Evolutionary conservation across 2,329 filamentous ascomycete genomes (phyloP), one percentile per base, ranked within the genome.

Genomic region (Diaporthe amygdali): DNA sequence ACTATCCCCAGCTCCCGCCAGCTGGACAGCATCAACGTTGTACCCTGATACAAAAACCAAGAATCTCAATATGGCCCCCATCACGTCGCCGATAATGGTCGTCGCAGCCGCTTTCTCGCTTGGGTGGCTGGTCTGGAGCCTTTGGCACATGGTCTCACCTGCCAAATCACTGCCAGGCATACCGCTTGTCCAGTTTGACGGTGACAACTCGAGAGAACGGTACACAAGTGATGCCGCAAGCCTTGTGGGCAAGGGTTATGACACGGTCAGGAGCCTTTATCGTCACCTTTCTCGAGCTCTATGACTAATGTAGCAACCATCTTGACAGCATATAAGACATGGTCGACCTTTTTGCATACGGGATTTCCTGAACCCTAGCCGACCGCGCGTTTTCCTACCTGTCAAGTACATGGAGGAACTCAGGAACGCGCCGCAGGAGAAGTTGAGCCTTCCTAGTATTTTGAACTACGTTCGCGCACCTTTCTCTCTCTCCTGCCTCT

Each of bases 121-220:
- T 25, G 25, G 25, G 4, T 51, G 47, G 47, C 47, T 51, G 15
- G 14, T 51, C 7, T 51, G 54, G 54, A 59, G 22, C 22, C 37
- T 59, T 15, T 56, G 54, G 54, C 41, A 4, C 14, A 41, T 10
- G 2, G 34, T 20, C 3, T 59, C 32, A 39, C 54, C 54, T 30
- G 54, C 54, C 3, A 41, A 14, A 30, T 22, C 44, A 27, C 56
- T 37, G 8, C 46, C 56, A 5, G 66, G 49, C 20, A 34, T 69
- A 9, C 54, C 67, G 2, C 55, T 69, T 27, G 55, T 69, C 17
- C 46, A 69, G 22, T 54, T 69, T 27, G 67, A 51, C 20, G 67
- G 37, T 2, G 46, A 44, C 15, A 59, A 59, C 25, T 41, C 59
- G 15, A 54, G 49, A 44, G 46, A 44, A 12, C 55, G 67, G 17